These are phyloP conservation scores for Osmanthus fragrans DNA, from an alignment of 257 asterid genomes.

Conservation along the genomic window DNA sequence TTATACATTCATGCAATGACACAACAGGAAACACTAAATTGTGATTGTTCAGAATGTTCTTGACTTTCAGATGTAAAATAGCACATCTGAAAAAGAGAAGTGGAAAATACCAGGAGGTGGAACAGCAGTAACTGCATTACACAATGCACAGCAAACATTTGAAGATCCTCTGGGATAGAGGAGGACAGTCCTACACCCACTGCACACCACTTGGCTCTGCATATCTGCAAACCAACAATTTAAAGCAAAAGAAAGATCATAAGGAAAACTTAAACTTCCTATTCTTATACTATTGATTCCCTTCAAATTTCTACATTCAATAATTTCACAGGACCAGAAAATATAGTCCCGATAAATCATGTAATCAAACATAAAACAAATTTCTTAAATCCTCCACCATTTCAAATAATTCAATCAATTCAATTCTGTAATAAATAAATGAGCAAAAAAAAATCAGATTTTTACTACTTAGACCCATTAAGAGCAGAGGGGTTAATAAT, in stretches of 20 bases:
- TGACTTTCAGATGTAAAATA: neutral
- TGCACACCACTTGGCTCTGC: neutral
- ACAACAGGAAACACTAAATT: neutral
- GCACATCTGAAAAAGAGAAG: neutral
- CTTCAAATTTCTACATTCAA: neutral
- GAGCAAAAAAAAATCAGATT: neutral
- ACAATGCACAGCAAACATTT: neutral
- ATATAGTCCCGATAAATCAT: neutral
- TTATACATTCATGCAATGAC: neutral
- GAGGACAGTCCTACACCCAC: neutral
- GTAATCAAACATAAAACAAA: neutral
- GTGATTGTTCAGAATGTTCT: neutral
- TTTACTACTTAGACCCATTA: neutral
- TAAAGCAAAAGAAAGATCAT: neutral
- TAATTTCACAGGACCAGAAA: neutral
- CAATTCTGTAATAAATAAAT: neutral
- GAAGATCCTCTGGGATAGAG: neutral
- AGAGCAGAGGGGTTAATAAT: too few relatives aligned
- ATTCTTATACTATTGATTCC: too few relatives aligned
- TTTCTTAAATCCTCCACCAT: neutral
- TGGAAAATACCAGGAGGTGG: neutral
- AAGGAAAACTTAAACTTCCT: neutral
- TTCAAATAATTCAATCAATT: neutral
- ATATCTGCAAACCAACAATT: neutral
- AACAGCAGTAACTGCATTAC: slow-evolving; percentile 2